Base-by-base conservation (phyloP, 257 asterid genomes). In the Linaria vulgaris region DNA sequence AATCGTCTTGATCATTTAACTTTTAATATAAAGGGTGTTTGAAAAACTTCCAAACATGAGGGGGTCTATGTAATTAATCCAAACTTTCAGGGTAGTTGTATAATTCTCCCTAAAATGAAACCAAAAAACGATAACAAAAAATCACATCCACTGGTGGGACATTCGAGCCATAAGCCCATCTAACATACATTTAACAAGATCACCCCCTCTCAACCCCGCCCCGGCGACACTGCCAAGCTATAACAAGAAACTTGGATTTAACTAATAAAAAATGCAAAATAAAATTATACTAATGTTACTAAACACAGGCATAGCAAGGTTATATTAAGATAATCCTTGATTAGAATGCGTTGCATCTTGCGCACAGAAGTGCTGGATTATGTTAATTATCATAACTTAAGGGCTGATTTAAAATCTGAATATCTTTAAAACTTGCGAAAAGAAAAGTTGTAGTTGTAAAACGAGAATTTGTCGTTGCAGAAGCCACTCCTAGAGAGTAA, bases 401-500 rank as follows among this genome's bases (percentile, higher is more conserved):
- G 23, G 46, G 38, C 58, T 69, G 41, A 34, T 47, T 34, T 11
- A 60, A 43, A 24, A 24, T 54, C 59, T 54, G n/a, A 12, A 60
- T 44, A 72, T 50, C 22, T 38, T 25, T 46, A 64, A 57, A 59
- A 46, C 55, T 14, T 14, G 24, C 59, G 31, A 14, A 62, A 21
- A 45, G n/a, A 61, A 52, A 59, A 58, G 69, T 60, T 71, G 64
- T 70, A 54, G 62, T 58, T 51, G 51, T 11, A 37, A 34, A 70
- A 56, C 34, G 61, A 68, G 50, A 56, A 58, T 63, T 50, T 27
- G 58, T 13, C 16, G 56, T 50, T 15, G 51, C 66, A 54, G 70
- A 75, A 68, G 73, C 82, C 61, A 69, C 81, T 70, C 81, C 69
- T 68, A 59, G 59, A 30, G 70, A 70, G 73, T 54, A 60, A 21